phyloP scores from a whole-genome alignment of 106 monocot species.

The Cymbidium sinense region DNA sequence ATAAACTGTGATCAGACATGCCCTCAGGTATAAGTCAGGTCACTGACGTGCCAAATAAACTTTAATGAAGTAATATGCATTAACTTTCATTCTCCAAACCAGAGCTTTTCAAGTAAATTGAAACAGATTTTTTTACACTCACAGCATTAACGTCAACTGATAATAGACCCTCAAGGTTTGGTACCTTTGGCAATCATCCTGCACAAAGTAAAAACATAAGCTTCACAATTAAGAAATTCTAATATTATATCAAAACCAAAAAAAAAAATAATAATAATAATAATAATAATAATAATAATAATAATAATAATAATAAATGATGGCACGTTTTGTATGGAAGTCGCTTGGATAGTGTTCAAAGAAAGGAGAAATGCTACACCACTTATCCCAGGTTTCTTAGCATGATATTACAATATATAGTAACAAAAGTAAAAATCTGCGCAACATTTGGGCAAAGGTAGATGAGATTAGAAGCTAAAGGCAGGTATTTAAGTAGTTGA shows the following conservation, averaged over 20 bases:
- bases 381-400: neutral
- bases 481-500: neutral
- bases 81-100: neutral
- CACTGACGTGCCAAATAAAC: neutral
- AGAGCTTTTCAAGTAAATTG: neutral
- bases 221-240: neutral
- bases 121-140: conserved; percentile 23
- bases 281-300: neutral
- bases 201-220: conserved; percentile 11
- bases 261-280: neutral
- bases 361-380: neutral
- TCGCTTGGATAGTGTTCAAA: neutral
- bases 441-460: neutral
- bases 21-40: neutral
- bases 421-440: neutral
- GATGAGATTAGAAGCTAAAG: neutral
- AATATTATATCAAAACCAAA: neutral
- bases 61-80: neutral
- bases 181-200: conserved; percentile 31
- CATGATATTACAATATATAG: neutral
- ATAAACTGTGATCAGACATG: neutral
- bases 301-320: no score
- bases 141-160: conserved; percentile 31
- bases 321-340: neutral
- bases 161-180: conserved; percentile 43